These are phyloP conservation scores for Clarireedia paspali DNA, from an alignment of 2,329 filamentous ascomycete species.

Conservation along the genomic window DNA sequence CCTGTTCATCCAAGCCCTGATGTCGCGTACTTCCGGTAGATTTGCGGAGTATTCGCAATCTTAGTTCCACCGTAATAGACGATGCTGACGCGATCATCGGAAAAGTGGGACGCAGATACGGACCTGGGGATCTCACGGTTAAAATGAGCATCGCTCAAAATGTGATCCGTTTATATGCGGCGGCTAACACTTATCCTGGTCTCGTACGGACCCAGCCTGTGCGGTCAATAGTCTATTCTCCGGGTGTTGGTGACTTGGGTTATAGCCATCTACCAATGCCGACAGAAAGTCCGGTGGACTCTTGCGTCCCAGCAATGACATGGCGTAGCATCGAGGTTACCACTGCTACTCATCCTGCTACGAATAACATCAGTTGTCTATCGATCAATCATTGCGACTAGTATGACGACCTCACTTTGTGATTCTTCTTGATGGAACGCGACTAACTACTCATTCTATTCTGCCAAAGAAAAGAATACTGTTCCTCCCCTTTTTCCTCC, in stretches of 20 bases:
- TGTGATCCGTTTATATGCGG: neutral
- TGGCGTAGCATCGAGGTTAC: no score
- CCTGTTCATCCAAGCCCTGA: neutral
- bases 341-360: no score
- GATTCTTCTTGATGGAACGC: no score
- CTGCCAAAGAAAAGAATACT: no score
- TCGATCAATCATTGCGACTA: no score
- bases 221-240: neutral
- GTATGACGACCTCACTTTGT: no score
- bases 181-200: neutral
- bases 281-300: no score
- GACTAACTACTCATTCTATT: no score
- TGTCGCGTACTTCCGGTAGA: neutral
- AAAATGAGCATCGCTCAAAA: conserved; percentile 1
- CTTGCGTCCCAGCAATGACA: no score
- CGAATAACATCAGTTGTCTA: no score
- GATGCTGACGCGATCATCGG: neutral
- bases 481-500: no score
- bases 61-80: neutral
- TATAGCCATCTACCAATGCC: neutral
- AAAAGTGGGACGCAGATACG: neutral
- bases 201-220: neutral
- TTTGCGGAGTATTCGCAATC: neutral
- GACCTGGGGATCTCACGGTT: neutral
- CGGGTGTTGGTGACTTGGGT: neutral